phyloP scores from a whole-genome alignment of 805 yeast species.

The Kodamaea jinghongensis region DNA sequence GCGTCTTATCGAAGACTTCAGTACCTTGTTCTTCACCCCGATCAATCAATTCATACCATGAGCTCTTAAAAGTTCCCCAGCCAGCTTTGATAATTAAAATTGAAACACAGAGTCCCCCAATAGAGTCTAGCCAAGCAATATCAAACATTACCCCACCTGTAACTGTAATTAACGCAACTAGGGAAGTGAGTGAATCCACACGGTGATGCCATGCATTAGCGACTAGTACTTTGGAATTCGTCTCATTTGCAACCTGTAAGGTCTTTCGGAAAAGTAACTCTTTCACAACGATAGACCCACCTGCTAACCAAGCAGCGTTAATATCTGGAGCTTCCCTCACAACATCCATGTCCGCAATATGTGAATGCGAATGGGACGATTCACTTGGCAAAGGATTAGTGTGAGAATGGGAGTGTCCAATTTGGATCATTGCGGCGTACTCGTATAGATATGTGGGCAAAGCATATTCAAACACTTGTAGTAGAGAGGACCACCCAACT shows the following conservation, averaged over 20 bases:
- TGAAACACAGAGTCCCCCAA: conserved; percentile 89
- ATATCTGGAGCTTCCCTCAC: conserved; percentile 47
- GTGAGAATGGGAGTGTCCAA: conserved; percentile 48
- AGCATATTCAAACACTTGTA: conserved; percentile 63
- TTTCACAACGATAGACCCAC: conserved; percentile 80
- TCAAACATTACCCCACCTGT: conserved; percentile 77
- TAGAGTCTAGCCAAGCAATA: conserved; percentile 83
- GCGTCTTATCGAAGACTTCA: conserved; percentile 45
- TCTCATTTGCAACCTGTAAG: conserved; percentile 67
- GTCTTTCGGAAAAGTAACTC: conserved; percentile 89
- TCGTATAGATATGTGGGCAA: conserved; percentile 64
- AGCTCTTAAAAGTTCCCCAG: conserved; percentile 61
- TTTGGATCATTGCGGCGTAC: conserved; percentile 45
- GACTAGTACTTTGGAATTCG: conserved; percentile 83
- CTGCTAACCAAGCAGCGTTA: conserved; percentile 96
- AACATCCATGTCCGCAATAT: neutral
- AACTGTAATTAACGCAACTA: conserved; percentile 86
- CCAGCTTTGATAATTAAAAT: conserved; percentile 83
- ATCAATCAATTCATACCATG: conserved; percentile 78
- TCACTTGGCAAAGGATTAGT: neutral
- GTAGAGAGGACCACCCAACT: conserved; percentile 82
- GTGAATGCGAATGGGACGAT: conserved; percentile 21
- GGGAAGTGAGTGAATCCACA: conserved; percentile 87
- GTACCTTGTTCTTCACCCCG: conserved; percentile 55
- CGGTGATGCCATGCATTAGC: conserved; percentile 99